Evolutionary conservation across 106 monocot species (phyloP).

Genomic region (Narthecium ossifragum): DNA sequence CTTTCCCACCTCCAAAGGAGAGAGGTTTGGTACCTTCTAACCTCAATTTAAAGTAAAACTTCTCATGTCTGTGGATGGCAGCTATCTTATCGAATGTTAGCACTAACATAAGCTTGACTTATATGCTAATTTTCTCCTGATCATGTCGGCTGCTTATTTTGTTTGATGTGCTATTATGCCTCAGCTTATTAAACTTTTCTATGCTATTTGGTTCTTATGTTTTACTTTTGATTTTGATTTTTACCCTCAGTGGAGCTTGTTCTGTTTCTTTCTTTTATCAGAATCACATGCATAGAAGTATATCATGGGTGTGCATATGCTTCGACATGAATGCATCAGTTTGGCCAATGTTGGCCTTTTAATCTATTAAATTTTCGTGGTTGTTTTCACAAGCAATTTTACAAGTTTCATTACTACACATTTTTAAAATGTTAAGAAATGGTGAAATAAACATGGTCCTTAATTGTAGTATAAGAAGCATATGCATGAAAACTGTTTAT

Average conservation of each 20-base stretch:
- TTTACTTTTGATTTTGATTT: too few relatives aligned
- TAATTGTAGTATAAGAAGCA: not conserved
- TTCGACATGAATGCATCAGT: too few relatives aligned
- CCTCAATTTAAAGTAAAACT: not conserved
- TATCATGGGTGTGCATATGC: too few relatives aligned
- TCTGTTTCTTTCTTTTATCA: too few relatives aligned
- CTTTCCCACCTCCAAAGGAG: slow-evolving; percentile 5
- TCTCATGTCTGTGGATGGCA: not conserved
- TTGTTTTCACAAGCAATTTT: not conserved
- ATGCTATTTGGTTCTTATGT: not conserved
- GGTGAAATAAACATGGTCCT: too few relatives aligned
- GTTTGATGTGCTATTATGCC: not conserved
- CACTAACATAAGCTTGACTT: not conserved
- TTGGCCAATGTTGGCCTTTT: too few relatives aligned
- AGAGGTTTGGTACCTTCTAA: slow-evolving; percentile 12
- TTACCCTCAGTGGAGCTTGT: too few relatives aligned
- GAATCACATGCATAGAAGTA: too few relatives aligned
- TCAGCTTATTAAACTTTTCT: not conserved
- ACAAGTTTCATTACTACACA: not conserved
- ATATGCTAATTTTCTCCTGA: not conserved
- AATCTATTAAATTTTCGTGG: not conserved
- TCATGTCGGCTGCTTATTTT: too few relatives aligned
- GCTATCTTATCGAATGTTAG: not conserved
- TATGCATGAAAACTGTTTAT: not conserved
- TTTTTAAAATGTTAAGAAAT: too few relatives aligned